Conservation (phyloP, 2,329 filamentous ascomycete species). For the Venturia effusa region DNA sequence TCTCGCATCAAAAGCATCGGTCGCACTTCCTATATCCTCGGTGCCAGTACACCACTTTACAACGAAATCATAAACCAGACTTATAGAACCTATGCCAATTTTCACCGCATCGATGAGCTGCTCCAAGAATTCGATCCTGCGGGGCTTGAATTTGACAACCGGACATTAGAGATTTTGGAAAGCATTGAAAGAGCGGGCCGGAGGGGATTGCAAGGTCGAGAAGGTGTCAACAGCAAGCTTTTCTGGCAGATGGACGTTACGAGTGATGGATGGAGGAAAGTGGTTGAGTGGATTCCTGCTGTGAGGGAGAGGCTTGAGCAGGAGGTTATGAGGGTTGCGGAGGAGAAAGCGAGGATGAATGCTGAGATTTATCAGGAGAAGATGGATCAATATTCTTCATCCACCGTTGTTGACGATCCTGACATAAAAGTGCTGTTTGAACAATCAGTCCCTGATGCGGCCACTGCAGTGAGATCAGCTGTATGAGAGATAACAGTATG, state of each 20-base stretch:
- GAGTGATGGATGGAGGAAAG: slow-evolving; percentile 20
- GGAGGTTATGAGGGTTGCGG: slow-evolving; percentile 14
- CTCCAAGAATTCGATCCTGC: slow-evolving; percentile 56
- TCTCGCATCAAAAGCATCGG: slow-evolving; percentile 59
- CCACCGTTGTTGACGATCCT: too few relatives aligned
- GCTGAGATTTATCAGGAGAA: background rate
- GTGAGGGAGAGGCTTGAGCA: slow-evolving; percentile 21
- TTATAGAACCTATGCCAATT: slow-evolving; percentile 51
- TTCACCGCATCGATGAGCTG: slow-evolving; percentile 42
- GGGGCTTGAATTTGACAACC: slow-evolving; percentile 46
- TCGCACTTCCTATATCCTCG: slow-evolving; percentile 59
- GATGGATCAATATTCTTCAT: background rate
- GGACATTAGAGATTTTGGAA: slow-evolving; percentile 32
- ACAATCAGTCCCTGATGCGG: too few relatives aligned
- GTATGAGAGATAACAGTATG: background rate
- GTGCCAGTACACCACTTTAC: slow-evolving; percentile 59
- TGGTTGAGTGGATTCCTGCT: slow-evolving; percentile 22
- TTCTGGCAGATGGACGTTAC: slow-evolving; percentile 27
- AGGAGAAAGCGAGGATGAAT: background rate
- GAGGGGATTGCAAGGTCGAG: slow-evolving; percentile 17
- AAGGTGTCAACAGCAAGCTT: slow-evolving; percentile 20
- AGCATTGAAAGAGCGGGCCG: slow-evolving; percentile 22
- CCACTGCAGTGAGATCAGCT: too few relatives aligned
- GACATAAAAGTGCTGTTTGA: too few relatives aligned
- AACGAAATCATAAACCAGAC: slow-evolving; percentile 52